phyloP scores from a whole-genome alignment of 495 filamentous ascomycete genomes.

The Xanthoparmelia taractica region DNA sequence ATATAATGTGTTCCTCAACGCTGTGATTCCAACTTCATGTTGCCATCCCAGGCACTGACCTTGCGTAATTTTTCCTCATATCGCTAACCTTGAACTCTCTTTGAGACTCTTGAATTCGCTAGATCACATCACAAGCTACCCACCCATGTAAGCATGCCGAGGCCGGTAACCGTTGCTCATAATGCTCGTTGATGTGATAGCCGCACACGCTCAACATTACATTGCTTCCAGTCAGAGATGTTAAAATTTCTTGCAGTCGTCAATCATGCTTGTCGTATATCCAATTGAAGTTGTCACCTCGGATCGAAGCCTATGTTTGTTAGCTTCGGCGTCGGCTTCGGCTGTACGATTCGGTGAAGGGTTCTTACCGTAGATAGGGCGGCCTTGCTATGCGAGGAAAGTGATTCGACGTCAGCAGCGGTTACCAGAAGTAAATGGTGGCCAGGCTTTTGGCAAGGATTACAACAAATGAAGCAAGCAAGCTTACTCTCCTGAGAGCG shows the following conservation, averaged over 20 bases:
- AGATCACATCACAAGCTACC: background rate
- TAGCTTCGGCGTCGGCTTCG: background rate
- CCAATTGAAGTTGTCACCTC: background rate
- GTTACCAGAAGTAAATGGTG: background rate
- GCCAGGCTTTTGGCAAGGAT: too few relatives aligned
- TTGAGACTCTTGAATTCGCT: background rate
- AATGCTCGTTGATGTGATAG: background rate
- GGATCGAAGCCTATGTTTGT: background rate
- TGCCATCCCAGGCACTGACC: background rate
- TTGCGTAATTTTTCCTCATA: background rate
- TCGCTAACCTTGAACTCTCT: background rate
- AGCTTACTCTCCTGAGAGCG: conserved; percentile 43
- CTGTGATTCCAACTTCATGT: background rate
- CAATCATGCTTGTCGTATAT: background rate
- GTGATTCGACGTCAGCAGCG: background rate
- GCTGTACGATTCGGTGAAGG: background rate
- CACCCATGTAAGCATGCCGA: background rate
- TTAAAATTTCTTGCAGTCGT: background rate
- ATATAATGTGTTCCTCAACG: background rate
- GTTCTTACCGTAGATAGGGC: conserved; percentile 32
- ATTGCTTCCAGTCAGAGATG: background rate
- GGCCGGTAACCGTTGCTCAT: background rate
- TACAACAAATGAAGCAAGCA: background rate
- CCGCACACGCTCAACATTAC: background rate
- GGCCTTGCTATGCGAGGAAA: conserved; percentile 26